A percentile compares a stretch with the other conserved stretches of the same genome.
Evolutionary conservation across 2,329 filamentous ascomycete genomes (phyloP).

Genomic region (Stemphylium lycopersici): DNA sequence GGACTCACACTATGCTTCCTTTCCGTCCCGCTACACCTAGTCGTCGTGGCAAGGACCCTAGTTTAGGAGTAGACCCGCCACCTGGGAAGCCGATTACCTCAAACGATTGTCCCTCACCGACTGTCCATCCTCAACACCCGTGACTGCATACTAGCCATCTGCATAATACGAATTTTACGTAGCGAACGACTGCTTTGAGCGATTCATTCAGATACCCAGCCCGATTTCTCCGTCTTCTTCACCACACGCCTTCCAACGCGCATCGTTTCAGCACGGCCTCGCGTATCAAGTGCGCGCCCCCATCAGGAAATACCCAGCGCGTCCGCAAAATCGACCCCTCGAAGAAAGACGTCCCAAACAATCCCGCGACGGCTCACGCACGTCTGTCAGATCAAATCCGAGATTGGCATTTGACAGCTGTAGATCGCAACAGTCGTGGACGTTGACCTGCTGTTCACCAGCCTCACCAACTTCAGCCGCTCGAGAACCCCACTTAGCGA

Average conservation of each 20-base stretch:
- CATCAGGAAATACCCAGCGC: constrained; percentile 16
- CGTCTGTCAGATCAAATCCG: constrained; percentile 4
- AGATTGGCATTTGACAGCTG: neutral
- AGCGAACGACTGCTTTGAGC: constrained; percentile 14
- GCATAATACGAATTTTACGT: constrained; percentile 20
- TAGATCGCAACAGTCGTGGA: neutral
- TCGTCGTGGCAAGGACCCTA: constrained; percentile 6
- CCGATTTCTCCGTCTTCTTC: constrained; percentile 13
- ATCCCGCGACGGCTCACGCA: constrained; percentile 20
- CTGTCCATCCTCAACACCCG: constrained; percentile 17
- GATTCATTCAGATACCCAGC: constrained; percentile 12
- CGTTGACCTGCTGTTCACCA: neutral
- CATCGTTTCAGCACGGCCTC: constrained; percentile 42
- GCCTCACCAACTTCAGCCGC: constrained; percentile 2
- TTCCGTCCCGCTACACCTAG: constrained; percentile 1
- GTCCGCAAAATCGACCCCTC: constrained; percentile 13
- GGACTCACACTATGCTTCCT: constrained; percentile 22
- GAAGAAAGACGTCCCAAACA: constrained; percentile 14
- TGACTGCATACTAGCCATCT: constrained; percentile 23
- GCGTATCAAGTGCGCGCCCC: constrained; percentile 33
- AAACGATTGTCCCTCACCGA: constrained; percentile 29
- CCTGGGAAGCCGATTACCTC: constrained; percentile 16
- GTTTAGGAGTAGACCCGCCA: constrained; percentile 20
- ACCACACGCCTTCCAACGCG: constrained; percentile 38
- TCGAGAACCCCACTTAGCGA: constrained; percentile 7